These are phyloP conservation scores for Suhomyces wounanorum DNA, from an alignment of 1,139 yeast species.

Conservation along the genomic window DNA sequence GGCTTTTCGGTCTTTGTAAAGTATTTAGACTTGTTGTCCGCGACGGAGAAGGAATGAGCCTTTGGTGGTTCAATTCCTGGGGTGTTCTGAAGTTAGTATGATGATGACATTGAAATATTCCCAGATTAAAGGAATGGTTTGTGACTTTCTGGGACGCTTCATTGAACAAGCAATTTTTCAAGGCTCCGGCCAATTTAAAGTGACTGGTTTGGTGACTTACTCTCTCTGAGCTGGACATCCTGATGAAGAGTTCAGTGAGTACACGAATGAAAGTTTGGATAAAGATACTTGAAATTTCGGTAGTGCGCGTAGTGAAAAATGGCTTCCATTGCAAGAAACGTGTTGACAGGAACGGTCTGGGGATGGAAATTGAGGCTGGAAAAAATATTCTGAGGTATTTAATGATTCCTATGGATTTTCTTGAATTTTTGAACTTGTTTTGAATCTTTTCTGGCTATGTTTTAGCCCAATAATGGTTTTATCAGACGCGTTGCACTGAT, in stretches of 20 bases:
- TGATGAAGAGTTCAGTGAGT: background rate
- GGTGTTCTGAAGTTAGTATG: constrained; percentile 20
- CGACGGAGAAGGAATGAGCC: constrained; percentile 7
- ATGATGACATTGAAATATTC: background rate
- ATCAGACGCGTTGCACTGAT: background rate
- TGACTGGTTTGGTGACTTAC: constrained; percentile 4
- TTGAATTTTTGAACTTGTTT: too few species aligned
- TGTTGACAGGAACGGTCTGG: background rate
- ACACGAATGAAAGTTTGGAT: background rate
- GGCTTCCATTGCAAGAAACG: background rate
- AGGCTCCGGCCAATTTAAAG: background rate
- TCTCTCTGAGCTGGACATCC: constrained; percentile 11
- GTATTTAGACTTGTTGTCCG: constrained; percentile 29
- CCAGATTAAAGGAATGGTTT: background rate
- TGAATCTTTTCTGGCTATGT: too few species aligned
- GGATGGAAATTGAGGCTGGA: background rate
- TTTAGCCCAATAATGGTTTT: background rate
- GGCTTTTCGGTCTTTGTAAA: constrained; percentile 52
- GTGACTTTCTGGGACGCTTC: background rate
- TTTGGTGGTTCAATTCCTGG: constrained; percentile 9
- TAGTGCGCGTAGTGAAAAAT: constrained; percentile 2
- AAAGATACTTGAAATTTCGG: background rate
- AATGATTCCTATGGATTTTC: too few species aligned
- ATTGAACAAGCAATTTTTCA: background rate
- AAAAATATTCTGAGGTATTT: too few species aligned